phyloP scores from a whole-genome alignment of 176 grass and related monocot genomes.

The Ensete ventricosum region DNA sequence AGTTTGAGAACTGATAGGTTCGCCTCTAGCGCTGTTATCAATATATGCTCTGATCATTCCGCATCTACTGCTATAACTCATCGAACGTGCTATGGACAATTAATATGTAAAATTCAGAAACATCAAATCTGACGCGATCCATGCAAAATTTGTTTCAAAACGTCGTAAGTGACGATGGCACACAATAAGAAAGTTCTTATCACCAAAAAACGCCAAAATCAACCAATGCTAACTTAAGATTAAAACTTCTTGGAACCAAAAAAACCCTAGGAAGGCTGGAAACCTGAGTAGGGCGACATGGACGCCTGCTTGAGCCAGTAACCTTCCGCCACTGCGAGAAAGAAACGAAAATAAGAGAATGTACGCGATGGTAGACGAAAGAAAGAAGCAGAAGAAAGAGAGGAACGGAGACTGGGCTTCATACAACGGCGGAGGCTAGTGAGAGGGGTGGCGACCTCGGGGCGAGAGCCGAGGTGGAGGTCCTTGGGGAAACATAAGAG shows the following conservation, averaged over 20 bases:
- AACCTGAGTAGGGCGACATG: constrained; percentile 81
- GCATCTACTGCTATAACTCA: no score
- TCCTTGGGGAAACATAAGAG: constrained; percentile 56
- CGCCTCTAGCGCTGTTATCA: no score
- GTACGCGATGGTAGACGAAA: not conserved
- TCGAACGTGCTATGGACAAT: no score
- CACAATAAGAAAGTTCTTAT: not conserved
- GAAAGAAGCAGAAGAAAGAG: not conserved
- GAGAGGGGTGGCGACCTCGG: constrained; percentile 72
- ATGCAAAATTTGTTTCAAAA: no score
- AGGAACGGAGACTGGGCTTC: constrained; percentile 13
- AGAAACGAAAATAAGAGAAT: not conserved
- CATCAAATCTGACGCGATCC: no score
- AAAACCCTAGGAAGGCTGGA: not conserved
- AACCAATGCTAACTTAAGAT: constrained; percentile 6
- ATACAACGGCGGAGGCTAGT: constrained; percentile 71
- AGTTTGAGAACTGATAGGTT: no score
- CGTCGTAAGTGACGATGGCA: no score
- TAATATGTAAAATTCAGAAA: no score
- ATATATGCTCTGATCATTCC: no score
- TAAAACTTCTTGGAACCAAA: not conserved
- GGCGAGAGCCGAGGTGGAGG: constrained; percentile 71
- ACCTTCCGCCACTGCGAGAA: constrained; percentile 65
- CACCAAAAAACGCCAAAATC: not conserved
- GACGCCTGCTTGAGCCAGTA: constrained; percentile 95